Evolutionary conservation across 306 rosid genomes (phyloP), one percentile per base, ranked within the genome.

Genomic region (Rosa rugosa): DNA sequence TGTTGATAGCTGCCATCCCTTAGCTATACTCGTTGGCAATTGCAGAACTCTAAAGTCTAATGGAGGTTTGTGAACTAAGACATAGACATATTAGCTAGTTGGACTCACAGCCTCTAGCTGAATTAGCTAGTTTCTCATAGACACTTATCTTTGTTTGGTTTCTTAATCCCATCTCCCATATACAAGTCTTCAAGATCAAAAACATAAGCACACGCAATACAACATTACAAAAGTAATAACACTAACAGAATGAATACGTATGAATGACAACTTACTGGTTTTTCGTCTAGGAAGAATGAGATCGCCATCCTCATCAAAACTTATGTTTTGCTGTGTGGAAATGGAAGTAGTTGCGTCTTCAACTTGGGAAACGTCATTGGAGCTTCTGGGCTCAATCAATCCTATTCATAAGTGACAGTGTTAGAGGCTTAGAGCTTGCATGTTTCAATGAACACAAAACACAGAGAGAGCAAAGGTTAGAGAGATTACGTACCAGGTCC

Each of bases 261-360:
- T 2, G 73, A 11, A 65, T 38, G 8, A 51, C 31, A 64, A 80
- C 80, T 83, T 79, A 94, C 95, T 9, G 62, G 51, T 78, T 73
- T 50, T 78, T 73, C 93, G 87, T 14, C 98, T 82, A 57, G 89
- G 86, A 77, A 94, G 86, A 88, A 89, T 82, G 80, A 94, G 95
- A 84, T 92, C 97, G 16, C 97, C 95, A 66, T 94, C 95, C 64
- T 86, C 86, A 34, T 92, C 97, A 23, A 84, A 74, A 59, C 78
- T 59, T 49, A 89, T 50, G 71, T 14, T 45, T 77, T 69, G 86
- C 72, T 73, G 66, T 44, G 31, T 3, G 10, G 76, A 75, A 81
- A 66, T 69, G 9, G 41, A 64, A 64, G 41, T 25, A 64, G 69
- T 22, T 23, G 71, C 25, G 7, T 54, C 45, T 73, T 87, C 84